Conservation (phyloP, 805 yeast species). For the Scheffersomyces ergatensis region DNA sequence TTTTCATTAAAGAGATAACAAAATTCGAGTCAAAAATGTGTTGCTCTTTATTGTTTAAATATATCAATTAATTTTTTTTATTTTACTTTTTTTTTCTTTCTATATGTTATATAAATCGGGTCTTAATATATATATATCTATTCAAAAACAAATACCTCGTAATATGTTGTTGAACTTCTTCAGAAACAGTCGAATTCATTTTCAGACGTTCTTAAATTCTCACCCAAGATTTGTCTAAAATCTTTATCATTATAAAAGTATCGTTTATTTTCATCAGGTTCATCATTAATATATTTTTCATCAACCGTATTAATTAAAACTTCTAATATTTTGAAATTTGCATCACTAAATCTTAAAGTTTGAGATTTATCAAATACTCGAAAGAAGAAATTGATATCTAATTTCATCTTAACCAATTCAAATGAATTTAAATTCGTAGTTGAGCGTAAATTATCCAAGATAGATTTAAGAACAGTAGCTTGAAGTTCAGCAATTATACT, state of each 20-base stretch:
- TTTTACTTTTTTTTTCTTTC: neutral
- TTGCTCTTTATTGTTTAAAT: too few relatives aligned
- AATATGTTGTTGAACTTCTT: too few relatives aligned
- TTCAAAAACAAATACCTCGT: too few relatives aligned
- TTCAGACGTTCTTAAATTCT: constrained; percentile 23
- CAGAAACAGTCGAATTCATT: constrained; percentile 34
- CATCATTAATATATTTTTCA: constrained; percentile 18
- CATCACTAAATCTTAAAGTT: constrained; percentile 31
- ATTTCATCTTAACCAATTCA: constrained; percentile 28
- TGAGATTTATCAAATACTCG: constrained; percentile 37
- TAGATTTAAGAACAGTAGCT: constrained; percentile 29
- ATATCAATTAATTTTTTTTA: neutral
- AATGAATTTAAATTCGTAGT: constrained; percentile 8
- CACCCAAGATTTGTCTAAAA: constrained; percentile 25
- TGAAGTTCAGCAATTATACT: constrained; percentile 38
- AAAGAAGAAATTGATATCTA: constrained; percentile 37
- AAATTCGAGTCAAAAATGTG: too few relatives aligned
- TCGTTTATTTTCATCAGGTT: constrained; percentile 11
- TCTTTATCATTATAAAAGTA: constrained; percentile 20
- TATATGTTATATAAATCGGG: constrained; percentile 8
- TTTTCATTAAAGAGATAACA: neutral
- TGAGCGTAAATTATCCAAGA: constrained; percentile 29
- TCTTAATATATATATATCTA: neutral
- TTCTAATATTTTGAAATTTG: constrained; percentile 29
- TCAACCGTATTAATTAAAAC: constrained; percentile 25